A percentile compares a stretch with the other conserved stretches of the same genome.
These are phyloP conservation scores for Fusarium sp. DNA, from an alignment of 2,329 filamentous ascomycete species.

Conservation along the genomic window DNA sequence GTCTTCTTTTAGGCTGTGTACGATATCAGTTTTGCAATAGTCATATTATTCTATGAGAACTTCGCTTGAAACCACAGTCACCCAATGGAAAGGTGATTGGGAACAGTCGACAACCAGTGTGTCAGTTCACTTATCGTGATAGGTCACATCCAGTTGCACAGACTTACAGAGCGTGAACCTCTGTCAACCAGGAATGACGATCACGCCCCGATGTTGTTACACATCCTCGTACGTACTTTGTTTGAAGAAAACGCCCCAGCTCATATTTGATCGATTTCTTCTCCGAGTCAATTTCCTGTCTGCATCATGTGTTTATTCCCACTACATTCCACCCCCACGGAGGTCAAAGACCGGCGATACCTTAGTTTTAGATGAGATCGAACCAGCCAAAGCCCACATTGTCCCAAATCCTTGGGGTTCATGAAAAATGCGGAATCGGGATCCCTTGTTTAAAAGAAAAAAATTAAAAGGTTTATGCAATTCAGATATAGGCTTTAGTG, in stretches of 20 bases:
- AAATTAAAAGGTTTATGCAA: not conserved
- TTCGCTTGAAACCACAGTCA: not conserved
- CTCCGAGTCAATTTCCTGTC: constrained; percentile 25
- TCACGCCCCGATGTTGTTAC: constrained; percentile 29
- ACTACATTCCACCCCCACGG: constrained; percentile 45
- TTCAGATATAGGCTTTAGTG: not conserved
- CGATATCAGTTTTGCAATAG: constrained; percentile 2
- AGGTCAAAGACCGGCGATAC: constrained; percentile 44
- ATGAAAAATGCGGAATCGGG: not conserved
- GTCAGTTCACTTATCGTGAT: not conserved
- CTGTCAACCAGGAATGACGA: constrained; percentile 9
- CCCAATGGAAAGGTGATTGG: constrained; percentile 6
- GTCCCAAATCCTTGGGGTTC: constrained; percentile 12
- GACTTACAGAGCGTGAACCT: constrained; percentile 9
- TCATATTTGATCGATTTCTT: constrained; percentile 18
- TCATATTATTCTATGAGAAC: not conserved
- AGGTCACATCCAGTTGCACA: constrained; percentile 4
- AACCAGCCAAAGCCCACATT: constrained; percentile 18
- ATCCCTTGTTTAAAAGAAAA: not conserved
- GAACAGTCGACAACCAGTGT: constrained; percentile 1
- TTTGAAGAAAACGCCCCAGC: constrained; percentile 21
- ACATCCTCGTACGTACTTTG: constrained; percentile 19
- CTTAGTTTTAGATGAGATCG: constrained; percentile 13
- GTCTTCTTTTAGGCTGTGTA: constrained; percentile 21
- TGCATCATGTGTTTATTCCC: constrained; percentile 37